Percentiles rank a stretch among this genome's conserved stretches.
Conservation (phyloP, 352 stramenopile species). For the Globisporangium nagaii region DNA sequence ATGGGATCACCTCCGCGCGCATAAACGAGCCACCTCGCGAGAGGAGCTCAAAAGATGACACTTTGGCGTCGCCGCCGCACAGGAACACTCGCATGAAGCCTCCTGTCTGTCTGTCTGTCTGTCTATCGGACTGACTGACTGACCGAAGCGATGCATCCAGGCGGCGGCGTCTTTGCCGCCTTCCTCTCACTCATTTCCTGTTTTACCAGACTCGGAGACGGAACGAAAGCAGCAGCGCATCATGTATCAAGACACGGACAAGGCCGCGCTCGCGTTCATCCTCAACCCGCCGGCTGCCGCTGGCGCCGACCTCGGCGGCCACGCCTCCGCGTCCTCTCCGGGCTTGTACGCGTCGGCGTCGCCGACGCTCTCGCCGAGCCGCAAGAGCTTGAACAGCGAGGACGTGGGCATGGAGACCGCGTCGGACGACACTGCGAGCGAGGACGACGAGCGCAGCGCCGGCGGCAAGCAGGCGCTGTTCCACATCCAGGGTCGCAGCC, state of each 20-base stretch:
- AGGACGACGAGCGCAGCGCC: slow-evolving; percentile 36
- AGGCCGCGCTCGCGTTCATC: slow-evolving; percentile 65
- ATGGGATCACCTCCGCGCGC: neutral
- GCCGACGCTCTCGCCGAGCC: slow-evolving; percentile 40
- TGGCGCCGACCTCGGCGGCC: slow-evolving; percentile 6
- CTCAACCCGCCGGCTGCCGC: slow-evolving; percentile 42
- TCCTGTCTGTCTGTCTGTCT: neutral
- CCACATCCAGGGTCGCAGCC: slow-evolving; percentile 42
- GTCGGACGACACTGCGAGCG: slow-evolving; percentile 21
- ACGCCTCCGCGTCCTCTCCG: slow-evolving; percentile 1
- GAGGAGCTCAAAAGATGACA: slow-evolving; percentile 2
- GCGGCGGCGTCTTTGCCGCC: neutral
- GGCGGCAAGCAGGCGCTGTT: slow-evolving; percentile 26
- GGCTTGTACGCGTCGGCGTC: slow-evolving; percentile 9
- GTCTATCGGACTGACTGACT: neutral
- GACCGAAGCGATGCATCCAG: neutral
- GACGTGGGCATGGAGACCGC: slow-evolving; percentile 16
- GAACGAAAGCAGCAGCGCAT: slow-evolving; percentile 4
- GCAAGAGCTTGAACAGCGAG: slow-evolving; percentile 27
- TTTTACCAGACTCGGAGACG: slow-evolving; percentile 22
- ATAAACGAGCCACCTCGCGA: neutral
- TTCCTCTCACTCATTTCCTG: slow-evolving; percentile 13
- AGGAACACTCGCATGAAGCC: neutral
- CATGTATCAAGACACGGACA: slow-evolving; percentile 41
- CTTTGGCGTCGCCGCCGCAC: slow-evolving; percentile 3